Evolutionary conservation across 176 grass and related monocot genomes (phyloP), one percentile per base, ranked within the genome.

Genomic region (Dendrocalamus sinicus): DNA sequence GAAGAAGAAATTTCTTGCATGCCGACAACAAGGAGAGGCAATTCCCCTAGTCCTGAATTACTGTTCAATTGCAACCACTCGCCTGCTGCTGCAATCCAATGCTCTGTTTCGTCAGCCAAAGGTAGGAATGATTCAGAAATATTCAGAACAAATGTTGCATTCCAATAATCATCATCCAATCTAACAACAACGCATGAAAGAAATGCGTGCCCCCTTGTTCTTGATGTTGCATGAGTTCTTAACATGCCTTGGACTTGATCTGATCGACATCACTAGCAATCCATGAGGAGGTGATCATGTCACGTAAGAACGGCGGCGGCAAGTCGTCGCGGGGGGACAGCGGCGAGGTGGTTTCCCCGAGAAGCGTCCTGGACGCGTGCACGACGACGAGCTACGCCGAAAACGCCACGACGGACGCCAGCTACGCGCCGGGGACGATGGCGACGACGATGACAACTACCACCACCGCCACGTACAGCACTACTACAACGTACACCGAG

Each of bases 341-440:
- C 88, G 78, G 82, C 4, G 88, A 77, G 35, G 46, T 46, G 66
- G 48, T 47, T 13, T 89, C 83, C 52, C 88, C 71, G 52, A 50
- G 70, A 39, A 62, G 88, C 88, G 88, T 89, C 41, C 70, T 86
- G 15, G 70, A 85, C 77, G 24, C 23, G 57, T 43, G 16, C 64
- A 52, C 14, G 6, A 43, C 63, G 1, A 59, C 57, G 7, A 67
- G 47, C 79, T 41, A n/a, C 50, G 64, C 7, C 66, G n/a, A 7
- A 2, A 5, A 6, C 12, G 9, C 44, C 16, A 19, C 17, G n/a
- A 17, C 60, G 6, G 6, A 3, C 51, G 10, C 1, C 13, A 15
- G n/a, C 16, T 43, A n/a, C 83, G 40, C 12, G n/a, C 13, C 6
- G 6, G 81, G 40, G 53, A 46, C 67, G 32, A 19, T n/a, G 15